These are phyloP conservation scores for Plasmodium ovale DNA, from an alignment of 169 alveolate species.

Conservation along the genomic window DNA sequence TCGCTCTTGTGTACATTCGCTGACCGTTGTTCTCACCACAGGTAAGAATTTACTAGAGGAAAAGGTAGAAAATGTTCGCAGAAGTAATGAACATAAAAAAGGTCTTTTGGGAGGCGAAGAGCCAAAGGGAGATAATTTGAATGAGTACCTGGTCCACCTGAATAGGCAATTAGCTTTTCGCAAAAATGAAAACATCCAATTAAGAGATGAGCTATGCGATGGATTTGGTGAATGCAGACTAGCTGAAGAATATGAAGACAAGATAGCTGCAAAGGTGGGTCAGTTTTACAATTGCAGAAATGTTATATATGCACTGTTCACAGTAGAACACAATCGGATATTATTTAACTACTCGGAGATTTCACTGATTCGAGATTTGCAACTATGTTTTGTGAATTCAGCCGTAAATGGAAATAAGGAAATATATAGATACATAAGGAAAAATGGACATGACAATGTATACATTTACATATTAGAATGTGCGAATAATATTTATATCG, in stretches of 20 bases:
- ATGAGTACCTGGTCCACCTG: slow-evolving; percentile 12
- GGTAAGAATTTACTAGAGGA: slow-evolving; percentile 25
- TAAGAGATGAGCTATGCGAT: no score
- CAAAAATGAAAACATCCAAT: not conserved
- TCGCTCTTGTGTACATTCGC: no score
- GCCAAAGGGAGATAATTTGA: not conserved
- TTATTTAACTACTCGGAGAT: slow-evolving; percentile 36
- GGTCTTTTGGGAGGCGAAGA: not conserved
- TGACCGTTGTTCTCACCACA: not conserved
- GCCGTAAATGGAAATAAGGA: slow-evolving; percentile 19
- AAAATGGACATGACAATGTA: slow-evolving; percentile 31
- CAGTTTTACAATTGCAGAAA: slow-evolving; percentile 36
- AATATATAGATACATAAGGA: slow-evolving; percentile 29
- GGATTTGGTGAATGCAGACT: not conserved
- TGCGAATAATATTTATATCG: slow-evolving; percentile 11
- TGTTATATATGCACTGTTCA: slow-evolving; percentile 54
- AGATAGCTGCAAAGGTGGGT: not conserved
- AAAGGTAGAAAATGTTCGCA: slow-evolving; percentile 20
- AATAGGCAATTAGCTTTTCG: slow-evolving; percentile 4
- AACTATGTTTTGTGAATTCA: slow-evolving; percentile 29
- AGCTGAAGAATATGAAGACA: not conserved
- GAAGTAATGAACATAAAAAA: slow-evolving; percentile 34
- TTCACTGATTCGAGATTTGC: slow-evolving; percentile 17
- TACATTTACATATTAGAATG: slow-evolving; percentile 35
- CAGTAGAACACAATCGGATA: slow-evolving; percentile 29